phyloP scores from a whole-genome alignment of 768 basidiomycete species.

The Pulveroboletus sp. region DNA sequence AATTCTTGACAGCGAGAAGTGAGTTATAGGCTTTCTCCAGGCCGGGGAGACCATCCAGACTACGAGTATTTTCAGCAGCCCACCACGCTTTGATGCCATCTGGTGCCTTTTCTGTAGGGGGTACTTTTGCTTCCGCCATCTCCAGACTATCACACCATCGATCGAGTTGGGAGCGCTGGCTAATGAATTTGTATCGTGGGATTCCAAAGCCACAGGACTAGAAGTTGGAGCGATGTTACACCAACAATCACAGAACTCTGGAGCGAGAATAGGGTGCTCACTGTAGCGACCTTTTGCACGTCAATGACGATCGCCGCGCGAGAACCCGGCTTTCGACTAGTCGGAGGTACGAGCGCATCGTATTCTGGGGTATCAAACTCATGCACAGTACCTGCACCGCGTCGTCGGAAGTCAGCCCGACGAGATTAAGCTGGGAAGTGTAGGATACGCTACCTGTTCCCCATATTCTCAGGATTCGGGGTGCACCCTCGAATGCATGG shows the following conservation, averaged over 20 bases:
- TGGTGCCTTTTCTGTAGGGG: constrained; percentile 20
- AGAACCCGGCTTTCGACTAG: constrained; percentile 51
- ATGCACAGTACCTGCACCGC: constrained; percentile 47
- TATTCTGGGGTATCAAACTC: constrained; percentile 67
- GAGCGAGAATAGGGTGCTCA: constrained; percentile 21
- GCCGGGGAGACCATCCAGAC: constrained; percentile 58
- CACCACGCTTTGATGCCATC: constrained; percentile 58
- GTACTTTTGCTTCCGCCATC: constrained; percentile 32
- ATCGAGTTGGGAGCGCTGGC: constrained; percentile 52
- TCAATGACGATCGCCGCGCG: constrained; percentile 60
- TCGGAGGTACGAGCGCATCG: constrained; percentile 45
- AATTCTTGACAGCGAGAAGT: constrained; percentile 13
- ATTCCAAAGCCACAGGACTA: constrained; percentile 70
- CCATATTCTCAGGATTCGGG: constrained; percentile 57
- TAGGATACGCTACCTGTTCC: constrained; percentile 42
- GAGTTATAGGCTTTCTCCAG: constrained; percentile 33
- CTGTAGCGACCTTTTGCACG: constrained; percentile 55
- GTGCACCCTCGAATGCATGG: constrained; percentile 57
- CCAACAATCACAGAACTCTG: background rate
- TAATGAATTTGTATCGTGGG: constrained; percentile 56
- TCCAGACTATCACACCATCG: constrained; percentile 47
- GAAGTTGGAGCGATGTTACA: background rate
- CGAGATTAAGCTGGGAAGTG: background rate
- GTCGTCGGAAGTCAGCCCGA: background rate
- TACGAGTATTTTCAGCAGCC: constrained; percentile 45